phyloP scores from a whole-genome alignment of 176 grass and related monocot species.

The Ensete ventricosum region DNA sequence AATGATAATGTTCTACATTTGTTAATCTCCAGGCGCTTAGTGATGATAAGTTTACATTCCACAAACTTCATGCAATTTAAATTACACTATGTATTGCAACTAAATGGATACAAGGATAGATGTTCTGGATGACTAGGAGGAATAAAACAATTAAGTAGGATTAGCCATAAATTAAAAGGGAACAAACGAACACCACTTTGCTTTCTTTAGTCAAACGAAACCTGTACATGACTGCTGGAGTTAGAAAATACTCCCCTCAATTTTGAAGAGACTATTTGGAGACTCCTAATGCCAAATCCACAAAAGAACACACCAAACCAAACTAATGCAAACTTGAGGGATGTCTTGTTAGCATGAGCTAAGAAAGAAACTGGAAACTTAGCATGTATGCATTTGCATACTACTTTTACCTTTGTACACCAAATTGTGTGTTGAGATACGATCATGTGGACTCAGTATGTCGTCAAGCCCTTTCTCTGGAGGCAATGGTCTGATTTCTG shows the following conservation, averaged over 20 bases:
- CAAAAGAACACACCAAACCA: neutral
- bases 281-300: neutral
- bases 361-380: neutral
- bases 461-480: neutral
- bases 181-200: neutral
- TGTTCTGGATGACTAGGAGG: too few species aligned
- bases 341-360: neutral
- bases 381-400: neutral
- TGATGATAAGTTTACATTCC: too few species aligned
- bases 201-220: neutral
- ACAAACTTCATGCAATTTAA: too few species aligned
- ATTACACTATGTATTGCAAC: too few species aligned
- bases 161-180: neutral
- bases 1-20: too few species aligned
- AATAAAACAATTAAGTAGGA: neutral
- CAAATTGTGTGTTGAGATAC: neutral
- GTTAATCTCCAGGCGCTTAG: too few species aligned
- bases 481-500: neutral
- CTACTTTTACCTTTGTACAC: neutral
- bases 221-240: neutral
- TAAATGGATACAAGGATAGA: too few species aligned
- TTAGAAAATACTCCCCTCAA: slow-evolving; percentile 2
- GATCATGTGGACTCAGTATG: neutral
- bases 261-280: slow-evolving; percentile 3
- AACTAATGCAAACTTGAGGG: neutral